A percentile compares a stretch with the other conserved stretches of the same genome.
These are phyloP conservation scores for Pugionium dolabratum DNA, from an alignment of 345 rosid genomes.

Conservation along the genomic window DNA sequence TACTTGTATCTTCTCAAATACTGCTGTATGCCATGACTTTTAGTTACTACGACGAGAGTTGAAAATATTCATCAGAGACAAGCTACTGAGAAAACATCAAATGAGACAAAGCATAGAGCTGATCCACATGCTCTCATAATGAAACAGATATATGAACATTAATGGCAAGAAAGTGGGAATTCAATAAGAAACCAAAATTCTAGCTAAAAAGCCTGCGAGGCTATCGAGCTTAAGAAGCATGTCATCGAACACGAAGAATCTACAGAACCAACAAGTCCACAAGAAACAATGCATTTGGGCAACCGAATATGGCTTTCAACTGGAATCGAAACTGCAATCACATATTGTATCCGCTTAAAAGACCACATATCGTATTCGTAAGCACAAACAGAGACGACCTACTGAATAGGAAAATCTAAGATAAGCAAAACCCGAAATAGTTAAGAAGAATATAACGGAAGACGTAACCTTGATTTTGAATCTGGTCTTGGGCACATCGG, in stretches of 20 bases:
- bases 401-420: neutral
- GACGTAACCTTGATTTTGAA: constrained; percentile 81
- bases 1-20: constrained; percentile 3
- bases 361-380: neutral
- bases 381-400: constrained; percentile 11
- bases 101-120: constrained; percentile 8
- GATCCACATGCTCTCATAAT: neutral
- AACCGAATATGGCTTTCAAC: neutral
- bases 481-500: constrained; percentile 79
- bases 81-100: neutral
- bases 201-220: neutral
- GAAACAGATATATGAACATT: neutral
- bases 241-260: neutral
- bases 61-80: neutral
- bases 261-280: constrained; percentile 1
- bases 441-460: constrained; percentile 22
- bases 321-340: constrained; percentile 1
- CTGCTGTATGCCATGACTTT: constrained; percentile 1
- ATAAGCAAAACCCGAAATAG: neutral
- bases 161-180: neutral
- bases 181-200: neutral
- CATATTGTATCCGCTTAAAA: too few relatives aligned
- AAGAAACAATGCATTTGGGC: constrained; percentile 3
- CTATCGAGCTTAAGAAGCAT: neutral
- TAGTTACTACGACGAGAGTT: neutral